Conservation (phyloP, 2,329 filamentous ascomycete species). For the Colletotrichum sp. region DNA sequence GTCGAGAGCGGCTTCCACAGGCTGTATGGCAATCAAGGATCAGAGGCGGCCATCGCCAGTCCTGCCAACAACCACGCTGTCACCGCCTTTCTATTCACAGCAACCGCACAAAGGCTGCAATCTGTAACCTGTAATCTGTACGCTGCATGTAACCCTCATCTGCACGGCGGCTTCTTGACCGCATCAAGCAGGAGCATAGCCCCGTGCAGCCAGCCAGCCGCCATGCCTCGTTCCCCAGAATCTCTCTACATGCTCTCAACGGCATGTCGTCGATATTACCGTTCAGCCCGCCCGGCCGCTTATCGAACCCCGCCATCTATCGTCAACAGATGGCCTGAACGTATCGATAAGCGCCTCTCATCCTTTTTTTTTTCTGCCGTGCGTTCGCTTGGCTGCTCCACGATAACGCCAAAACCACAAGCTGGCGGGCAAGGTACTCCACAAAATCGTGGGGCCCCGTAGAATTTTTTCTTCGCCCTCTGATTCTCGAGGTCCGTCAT, state of each 20-base stretch:
- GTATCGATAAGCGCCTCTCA: constrained; percentile 5
- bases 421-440: background rate
- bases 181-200: background rate
- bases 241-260: background rate
- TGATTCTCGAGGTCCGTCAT: background rate
- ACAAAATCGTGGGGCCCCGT: constrained; percentile 17
- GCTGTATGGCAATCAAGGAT: background rate
- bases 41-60: background rate
- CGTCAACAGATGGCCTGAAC: background rate
- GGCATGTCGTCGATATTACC: constrained; percentile 10
- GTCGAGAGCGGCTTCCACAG: background rate
- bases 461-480: constrained; percentile 1
- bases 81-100: constrained; percentile 28
- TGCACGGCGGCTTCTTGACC: background rate
- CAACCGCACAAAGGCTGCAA: background rate
- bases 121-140: background rate
- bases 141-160: background rate
- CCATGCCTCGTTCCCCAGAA: background rate
- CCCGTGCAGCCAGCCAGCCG: background rate
- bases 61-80: constrained; percentile 26
- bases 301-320: constrained; percentile 9
- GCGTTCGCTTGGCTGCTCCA: background rate
- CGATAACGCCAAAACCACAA: background rate
- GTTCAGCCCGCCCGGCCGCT: background rate
- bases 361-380: background rate